Evolutionary conservation across 257 asterid genomes (phyloP).

Genomic region (Solanum rostratum): DNA sequence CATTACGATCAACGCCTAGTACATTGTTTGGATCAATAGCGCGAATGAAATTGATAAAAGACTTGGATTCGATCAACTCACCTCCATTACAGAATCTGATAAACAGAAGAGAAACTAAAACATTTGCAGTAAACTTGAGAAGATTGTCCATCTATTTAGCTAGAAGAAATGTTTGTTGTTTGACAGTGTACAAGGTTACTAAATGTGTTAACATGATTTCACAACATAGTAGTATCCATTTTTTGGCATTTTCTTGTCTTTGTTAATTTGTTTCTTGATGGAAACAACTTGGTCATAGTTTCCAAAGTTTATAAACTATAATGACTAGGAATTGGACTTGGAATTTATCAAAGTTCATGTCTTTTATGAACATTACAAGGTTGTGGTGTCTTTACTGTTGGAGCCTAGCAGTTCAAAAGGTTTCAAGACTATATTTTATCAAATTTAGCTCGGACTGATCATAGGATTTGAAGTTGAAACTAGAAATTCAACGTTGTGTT

Average conservation of each 20-base stretch:
- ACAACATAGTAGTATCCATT: neutral
- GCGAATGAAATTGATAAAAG: slow-evolving; percentile 6
- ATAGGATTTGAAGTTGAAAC: too few species aligned
- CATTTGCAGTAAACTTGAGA: neutral
- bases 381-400: neutral
- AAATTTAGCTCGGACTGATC: too few species aligned
- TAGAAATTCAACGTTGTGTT: too few species aligned
- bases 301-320: neutral
- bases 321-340: neutral
- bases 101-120: slow-evolving; percentile 1
- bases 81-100: slow-evolving; percentile 8
- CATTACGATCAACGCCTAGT: neutral
- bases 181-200: neutral
- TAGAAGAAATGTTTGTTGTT: neutral
- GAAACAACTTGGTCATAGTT: neutral
- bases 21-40: slow-evolving; percentile 20
- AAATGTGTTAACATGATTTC: neutral
- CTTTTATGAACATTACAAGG: neutral
- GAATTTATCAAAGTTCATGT: neutral
- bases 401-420: neutral
- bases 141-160: neutral
- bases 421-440: too few species aligned
- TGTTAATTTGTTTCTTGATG: neutral
- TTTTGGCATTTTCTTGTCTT: neutral
- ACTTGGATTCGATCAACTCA: neutral